Evolutionary conservation across 2,329 filamentous ascomycete species (phyloP), one percentile per base, ranked within the genome.

Genomic region (Alternaria postmessia): DNA sequence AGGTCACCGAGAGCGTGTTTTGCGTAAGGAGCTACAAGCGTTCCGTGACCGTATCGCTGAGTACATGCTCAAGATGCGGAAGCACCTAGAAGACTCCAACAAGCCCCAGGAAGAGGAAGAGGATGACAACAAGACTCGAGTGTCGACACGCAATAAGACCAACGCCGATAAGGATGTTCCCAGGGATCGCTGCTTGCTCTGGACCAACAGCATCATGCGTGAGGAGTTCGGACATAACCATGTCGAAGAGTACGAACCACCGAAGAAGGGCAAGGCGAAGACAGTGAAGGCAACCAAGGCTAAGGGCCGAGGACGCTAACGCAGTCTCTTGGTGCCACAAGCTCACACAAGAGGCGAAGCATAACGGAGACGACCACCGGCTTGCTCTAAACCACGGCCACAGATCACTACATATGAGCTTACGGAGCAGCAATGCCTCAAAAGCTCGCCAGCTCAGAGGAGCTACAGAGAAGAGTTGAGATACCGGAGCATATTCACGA

Each of bases 1-100:
- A 16, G 95, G 95, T 1, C 85, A 90, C 65, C 93, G 96, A 65
- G 95, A 99, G 80, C 81, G 91, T 64, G 94, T 93, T 74, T 84
- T 99, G 51, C 88, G 91, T 62, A 98, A 97, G 79, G 94, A 98
- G 77, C 85, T 99, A 4, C 82, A 90, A 51, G 81, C 84, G 20
- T 96, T 90, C 81, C 89, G 88, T 51, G 89, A 94, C 41, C 87
- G 88, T 70, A 96, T 97, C 64, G 82, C 85, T 24, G 85, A 86
- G 63, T 88, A 93, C 72, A 97, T 97, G 94, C 84, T 89, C 70
- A 90, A 89, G 72, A 89, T 96, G 63, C 88, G 88, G 63, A 83
- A 86, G 65, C 96, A 97, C 71, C 84, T 96, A 56, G 80, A 82
- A 12, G 80, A 86, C 32, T 75, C 79, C 1, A 82, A 84, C 36